Evolutionary conservation across 441 rosid species (phyloP), one percentile per base, ranked within the genome.

Genomic region (Gossypium lobatum): DNA sequence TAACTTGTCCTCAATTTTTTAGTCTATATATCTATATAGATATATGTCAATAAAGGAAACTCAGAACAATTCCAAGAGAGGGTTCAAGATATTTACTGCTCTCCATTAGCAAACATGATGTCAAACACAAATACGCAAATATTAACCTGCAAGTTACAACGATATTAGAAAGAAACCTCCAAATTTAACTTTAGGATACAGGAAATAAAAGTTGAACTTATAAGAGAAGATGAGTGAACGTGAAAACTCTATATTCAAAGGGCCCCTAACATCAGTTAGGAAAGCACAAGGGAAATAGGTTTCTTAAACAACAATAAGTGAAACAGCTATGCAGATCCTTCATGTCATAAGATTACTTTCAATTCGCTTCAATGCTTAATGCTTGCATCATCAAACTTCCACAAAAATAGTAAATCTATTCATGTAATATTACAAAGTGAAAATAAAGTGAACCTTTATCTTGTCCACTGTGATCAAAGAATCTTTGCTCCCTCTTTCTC

Each of bases 91-190:
- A 72, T 82, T 78, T 87, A 93, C 97, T 81, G 88, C 76, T 89
- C 83, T 79, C 95, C 98, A 70, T 93, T 90, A 76, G 90, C 80
- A 82, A 88, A 92, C 98, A 93, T 90, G 82, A 93, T 79, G 76
- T 93, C 98, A 73, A 92, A 92, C 80, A 89, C 88, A 74, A 90
- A 92, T 58, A 90, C 76, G 69, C 97, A 93, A 59, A 93, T 87
- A 64, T 90, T 88, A 21, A 90, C 88, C 98, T 92, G 94, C 89
- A 85, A 13, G 63, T 17, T 68, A 76, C 48, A 39, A 76, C 46
- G 34, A 67, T 23, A 74, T 61, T 5, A 73, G 20, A 78, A 55
- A 67, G 34, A 42, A 68, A 75, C 48, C 42, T 45, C 42, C 26
- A 58, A 28, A 67, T 58, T 77, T 46, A 70, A 76, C 63, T 50